A percentile compares a stretch with the other conserved stretches of the same genome.
phyloP scores from a whole-genome alignment of 768 basidiomycete species.

The Coprinopsis strossmayeri region DNA sequence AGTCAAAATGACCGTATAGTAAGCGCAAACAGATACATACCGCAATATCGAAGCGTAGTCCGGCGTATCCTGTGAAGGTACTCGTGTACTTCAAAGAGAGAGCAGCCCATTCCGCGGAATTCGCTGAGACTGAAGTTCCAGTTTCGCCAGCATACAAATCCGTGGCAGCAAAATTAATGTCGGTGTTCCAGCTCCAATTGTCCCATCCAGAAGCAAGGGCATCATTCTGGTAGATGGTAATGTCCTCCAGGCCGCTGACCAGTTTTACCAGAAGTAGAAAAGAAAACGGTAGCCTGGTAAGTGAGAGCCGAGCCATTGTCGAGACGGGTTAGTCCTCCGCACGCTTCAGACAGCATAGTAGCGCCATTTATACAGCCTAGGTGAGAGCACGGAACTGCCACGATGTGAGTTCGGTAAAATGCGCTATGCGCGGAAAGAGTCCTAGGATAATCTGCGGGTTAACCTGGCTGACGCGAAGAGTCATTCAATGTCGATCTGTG shows the following conservation, averaged over 20 bases:
- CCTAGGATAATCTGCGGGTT: no score
- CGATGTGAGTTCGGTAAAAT: conserved; percentile 4
- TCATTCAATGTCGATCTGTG: no score
- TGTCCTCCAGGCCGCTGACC: conserved; percentile 21
- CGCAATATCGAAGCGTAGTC: conserved; percentile 45
- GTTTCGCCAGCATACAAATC: conserved; percentile 35
- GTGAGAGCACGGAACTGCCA: neutral
- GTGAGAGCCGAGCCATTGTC: neutral
- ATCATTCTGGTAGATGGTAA: conserved; percentile 34
- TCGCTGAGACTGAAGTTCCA: conserved; percentile 38
- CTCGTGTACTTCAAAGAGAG: conserved; percentile 39
- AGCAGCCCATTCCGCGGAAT: conserved; percentile 36
- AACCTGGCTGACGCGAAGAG: no score
- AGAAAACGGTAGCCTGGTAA: neutral
- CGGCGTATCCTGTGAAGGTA: conserved; percentile 37
- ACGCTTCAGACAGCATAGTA: neutral
- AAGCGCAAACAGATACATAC: conserved; percentile 20
- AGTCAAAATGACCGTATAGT: neutral
- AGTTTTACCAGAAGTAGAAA: neutral
- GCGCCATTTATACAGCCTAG: neutral
- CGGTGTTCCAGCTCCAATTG: conserved; percentile 46
- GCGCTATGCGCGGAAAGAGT: neutral
- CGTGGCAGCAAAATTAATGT: conserved; percentile 36
- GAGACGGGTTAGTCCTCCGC: neutral
- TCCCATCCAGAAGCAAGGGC: conserved; percentile 40